Evolutionary conservation across 139 green algal species (phyloP).

Genomic region (Yamagishiella unicocca): DNA sequence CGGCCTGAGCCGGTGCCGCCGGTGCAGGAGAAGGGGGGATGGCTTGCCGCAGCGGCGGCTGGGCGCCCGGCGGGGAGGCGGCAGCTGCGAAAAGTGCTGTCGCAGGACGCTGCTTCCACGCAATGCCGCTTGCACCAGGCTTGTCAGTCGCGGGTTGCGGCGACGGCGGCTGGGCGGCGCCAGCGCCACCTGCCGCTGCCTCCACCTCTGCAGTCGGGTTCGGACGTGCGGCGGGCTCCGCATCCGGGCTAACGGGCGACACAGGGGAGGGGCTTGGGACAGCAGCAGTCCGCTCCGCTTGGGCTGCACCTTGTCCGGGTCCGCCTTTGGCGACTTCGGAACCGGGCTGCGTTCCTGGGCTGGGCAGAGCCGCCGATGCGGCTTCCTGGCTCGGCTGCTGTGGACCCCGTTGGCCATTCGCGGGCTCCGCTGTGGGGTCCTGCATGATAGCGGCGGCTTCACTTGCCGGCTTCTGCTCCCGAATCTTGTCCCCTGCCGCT

Average conservation of each 20-base stretch:
- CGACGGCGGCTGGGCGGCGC: neutral
- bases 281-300: neutral
- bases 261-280: neutral
- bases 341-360: too few species aligned
- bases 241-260: neutral
- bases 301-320: too few species aligned
- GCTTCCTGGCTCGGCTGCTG: too few species aligned
- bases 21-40: neutral
- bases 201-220: neutral
- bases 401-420: too few species aligned
- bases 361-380: too few species aligned
- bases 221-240: neutral
- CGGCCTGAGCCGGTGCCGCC: neutral
- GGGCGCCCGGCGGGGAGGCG: too few species aligned
- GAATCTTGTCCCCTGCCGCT: too few species aligned
- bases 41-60: neutral
- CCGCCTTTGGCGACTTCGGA: too few species aligned
- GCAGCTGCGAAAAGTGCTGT: neutral
- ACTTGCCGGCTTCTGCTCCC: too few species aligned
- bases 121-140: neutral
- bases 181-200: neutral
- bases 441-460: too few species aligned
- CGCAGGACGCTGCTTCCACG: constrained; percentile 9
- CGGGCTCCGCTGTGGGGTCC: too few species aligned
- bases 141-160: neutral